Conservation (phyloP, 2,329 filamentous ascomycete genomes). For the Alternaria sp. region DNA sequence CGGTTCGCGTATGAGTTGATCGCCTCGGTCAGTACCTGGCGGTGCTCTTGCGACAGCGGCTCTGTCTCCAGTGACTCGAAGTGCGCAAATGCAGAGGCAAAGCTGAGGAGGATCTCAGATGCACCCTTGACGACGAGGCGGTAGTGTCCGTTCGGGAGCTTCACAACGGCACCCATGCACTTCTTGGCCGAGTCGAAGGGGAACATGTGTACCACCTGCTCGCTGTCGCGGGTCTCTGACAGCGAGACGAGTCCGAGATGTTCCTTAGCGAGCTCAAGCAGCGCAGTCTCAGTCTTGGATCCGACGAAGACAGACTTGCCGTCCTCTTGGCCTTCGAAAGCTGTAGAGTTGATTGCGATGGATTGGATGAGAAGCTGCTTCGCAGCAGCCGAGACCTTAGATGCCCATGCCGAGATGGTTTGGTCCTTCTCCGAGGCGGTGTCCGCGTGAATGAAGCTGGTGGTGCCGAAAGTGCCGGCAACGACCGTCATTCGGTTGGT, state of each 20-base stretch:
- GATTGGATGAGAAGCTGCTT: conserved; percentile 39
- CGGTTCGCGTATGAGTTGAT: conserved; percentile 50
- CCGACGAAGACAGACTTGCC: conserved; percentile 60
- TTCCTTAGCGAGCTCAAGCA: conserved; percentile 59
- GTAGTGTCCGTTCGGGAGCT: conserved; percentile 54
- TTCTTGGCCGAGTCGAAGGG: conserved; percentile 63
- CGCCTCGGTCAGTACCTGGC: conserved; percentile 28
- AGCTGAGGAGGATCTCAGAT: conserved; percentile 61
- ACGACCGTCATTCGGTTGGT: conserved; percentile 53
- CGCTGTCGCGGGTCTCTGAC: conserved; percentile 55
- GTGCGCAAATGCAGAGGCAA: conserved; percentile 42
- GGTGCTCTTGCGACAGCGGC: conserved; percentile 19
- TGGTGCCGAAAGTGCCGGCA: conserved; percentile 45
- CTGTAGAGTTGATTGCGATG: conserved; percentile 57
- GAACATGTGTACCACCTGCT: conserved; percentile 58
- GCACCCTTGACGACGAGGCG: conserved; percentile 63
- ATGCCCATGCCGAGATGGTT: conserved; percentile 49
- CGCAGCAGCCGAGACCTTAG: conserved; percentile 52
- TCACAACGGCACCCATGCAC: conserved; percentile 64
- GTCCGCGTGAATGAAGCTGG: conserved; percentile 59
- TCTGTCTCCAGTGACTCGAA: conserved; percentile 26
- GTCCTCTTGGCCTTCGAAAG: conserved; percentile 54
- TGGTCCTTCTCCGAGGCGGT: conserved; percentile 49
- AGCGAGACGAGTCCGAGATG: conserved; percentile 60
- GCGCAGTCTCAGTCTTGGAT: conserved; percentile 64